These are phyloP conservation scores for Naganishia antarctica DNA, from an alignment of 768 basidiomycete species.

Conservation along the genomic window DNA sequence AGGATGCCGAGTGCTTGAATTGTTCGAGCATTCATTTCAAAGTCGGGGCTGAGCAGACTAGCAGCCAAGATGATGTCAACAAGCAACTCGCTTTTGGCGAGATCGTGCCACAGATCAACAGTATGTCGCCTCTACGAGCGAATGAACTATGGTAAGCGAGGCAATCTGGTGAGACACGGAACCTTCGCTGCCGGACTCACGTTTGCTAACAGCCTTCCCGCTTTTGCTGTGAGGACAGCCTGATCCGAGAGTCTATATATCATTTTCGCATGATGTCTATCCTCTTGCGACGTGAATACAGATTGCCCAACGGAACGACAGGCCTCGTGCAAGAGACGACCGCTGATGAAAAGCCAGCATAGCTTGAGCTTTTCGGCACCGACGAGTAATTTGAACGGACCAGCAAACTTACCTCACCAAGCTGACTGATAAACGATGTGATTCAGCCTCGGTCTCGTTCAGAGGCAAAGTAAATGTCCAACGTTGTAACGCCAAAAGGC, in stretches of 20 bases:
- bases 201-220: constrained; percentile 9
- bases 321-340: constrained; percentile 5
- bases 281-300: not conserved
- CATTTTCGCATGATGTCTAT: constrained; percentile 10
- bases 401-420: not conserved
- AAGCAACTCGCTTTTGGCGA: constrained; percentile 7
- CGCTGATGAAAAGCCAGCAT: not conserved
- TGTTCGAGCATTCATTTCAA: constrained; percentile 10
- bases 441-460: not conserved
- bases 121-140: not conserved
- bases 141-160: not conserved
- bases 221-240: constrained; percentile 9
- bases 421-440: not conserved
- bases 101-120: not conserved
- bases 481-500: not conserved
- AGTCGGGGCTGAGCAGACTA: constrained; percentile 14
- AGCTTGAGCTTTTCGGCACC: not conserved
- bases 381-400: not conserved
- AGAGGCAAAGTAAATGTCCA: not conserved
- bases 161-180: too few relatives aligned
- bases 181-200: not conserved
- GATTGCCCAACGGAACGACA: constrained; percentile 11
- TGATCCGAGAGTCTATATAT: constrained; percentile 10
- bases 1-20: not conserved
- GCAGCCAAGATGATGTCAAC: not conserved